Conservation (phyloP, 306 rosid genomes). For the Casuarina equisetifolia region DNA sequence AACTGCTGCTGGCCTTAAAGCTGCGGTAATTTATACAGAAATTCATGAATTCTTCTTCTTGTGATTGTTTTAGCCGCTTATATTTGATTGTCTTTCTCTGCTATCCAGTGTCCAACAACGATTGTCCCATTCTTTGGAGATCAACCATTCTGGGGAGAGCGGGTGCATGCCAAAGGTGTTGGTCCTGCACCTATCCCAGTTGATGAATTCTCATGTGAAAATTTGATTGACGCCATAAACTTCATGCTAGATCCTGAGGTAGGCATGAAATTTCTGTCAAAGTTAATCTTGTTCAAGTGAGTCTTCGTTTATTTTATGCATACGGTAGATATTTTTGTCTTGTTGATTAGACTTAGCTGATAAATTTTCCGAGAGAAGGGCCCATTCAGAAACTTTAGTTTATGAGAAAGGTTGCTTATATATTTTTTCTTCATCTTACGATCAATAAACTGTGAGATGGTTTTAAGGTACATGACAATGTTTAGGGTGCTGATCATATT, state of each 20-base stretch:
- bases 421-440: not conserved
- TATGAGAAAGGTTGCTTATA: not conserved
- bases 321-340: not conserved
- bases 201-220: conserved; percentile 60
- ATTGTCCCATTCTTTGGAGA: conserved; percentile 94
- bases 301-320: not conserved
- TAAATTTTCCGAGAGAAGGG: not conserved
- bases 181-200: conserved; percentile 89
- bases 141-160: conserved; percentile 95
- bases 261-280: conserved; percentile 18
- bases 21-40: conserved; percentile 56
- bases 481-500: not conserved
- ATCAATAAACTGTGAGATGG: not conserved
- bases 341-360: not conserved
- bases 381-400: not conserved
- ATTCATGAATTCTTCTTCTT: conserved; percentile 5
- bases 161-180: conserved; percentile 79
- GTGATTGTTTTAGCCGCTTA: conserved; percentile 8
- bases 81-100: conserved; percentile 15
- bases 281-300: not conserved
- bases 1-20: conserved; percentile 96
- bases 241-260: conserved; percentile 88
- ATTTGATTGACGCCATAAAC: conserved; percentile 69
- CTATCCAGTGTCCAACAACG: conserved; percentile 81
- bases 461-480: not conserved